Evolutionary conservation across 495 filamentous ascomycete species (phyloP).

Genomic region (Aspergillus nidulans): DNA sequence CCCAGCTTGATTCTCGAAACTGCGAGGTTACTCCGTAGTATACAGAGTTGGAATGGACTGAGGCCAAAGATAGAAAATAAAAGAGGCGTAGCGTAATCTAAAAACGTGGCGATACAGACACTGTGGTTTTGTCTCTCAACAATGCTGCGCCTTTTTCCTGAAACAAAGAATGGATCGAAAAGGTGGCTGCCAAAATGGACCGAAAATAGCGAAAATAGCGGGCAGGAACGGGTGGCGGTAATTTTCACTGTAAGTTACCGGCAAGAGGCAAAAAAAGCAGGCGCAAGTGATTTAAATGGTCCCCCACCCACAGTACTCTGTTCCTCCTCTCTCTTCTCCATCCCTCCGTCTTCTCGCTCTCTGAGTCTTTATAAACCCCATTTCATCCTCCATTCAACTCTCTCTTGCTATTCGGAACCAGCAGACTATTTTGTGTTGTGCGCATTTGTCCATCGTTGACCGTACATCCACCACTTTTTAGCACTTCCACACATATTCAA

Average conservation of each 20-base stretch:
- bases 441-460: slow-evolving; percentile 12
- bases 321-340: slow-evolving; percentile 13
- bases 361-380: slow-evolving; percentile 9
- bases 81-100: neutral
- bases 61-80: neutral
- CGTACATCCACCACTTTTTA: neutral
- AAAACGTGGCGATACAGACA: slow-evolving; percentile 16
- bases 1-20: too few species aligned
- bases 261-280: slow-evolving; percentile 9
- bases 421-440: slow-evolving; percentile 13
- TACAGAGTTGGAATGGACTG: neutral
- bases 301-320: slow-evolving; percentile 18
- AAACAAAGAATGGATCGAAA: neutral
- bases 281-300: slow-evolving; percentile 6
- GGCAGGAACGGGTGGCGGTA: slow-evolving; percentile 11
- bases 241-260: slow-evolving; percentile 13
- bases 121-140: slow-evolving; percentile 14
- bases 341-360: slow-evolving; percentile 8
- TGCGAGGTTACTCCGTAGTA: neutral
- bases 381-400: slow-evolving; percentile 5
- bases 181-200: neutral
- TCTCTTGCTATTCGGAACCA: slow-evolving; percentile 4
- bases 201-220: neutral
- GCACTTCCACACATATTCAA: slow-evolving; percentile 9
- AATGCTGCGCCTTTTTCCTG: slow-evolving; percentile 12